phyloP scores from a whole-genome alignment of 345 rosid genomes.

The Aurinia saxatilis region DNA sequence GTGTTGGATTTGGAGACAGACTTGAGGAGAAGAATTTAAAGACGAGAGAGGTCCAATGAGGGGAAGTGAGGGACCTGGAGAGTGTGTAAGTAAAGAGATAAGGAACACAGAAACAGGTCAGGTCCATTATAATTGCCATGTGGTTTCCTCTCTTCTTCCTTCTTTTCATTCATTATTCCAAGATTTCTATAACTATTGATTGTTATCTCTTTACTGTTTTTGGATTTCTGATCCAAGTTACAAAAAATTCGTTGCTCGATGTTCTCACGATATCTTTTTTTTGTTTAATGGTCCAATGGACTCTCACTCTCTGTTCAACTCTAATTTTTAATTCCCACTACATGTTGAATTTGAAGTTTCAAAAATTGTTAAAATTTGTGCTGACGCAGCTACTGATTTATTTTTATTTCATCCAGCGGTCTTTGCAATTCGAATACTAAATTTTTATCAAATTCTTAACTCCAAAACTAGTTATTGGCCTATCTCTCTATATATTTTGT shows the following conservation, averaged over 20 bases:
- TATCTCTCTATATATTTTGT: no score
- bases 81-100: slow-evolving; percentile 30
- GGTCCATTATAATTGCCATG: slow-evolving; percentile 33
- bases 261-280: neutral
- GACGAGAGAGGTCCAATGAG: slow-evolving; percentile 23
- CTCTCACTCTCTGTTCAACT: slow-evolving; percentile 12
- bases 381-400: neutral
- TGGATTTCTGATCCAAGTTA: slow-evolving; percentile 19
- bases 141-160: neutral
- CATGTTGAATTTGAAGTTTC: slow-evolving; percentile 19
- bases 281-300: slow-evolving; percentile 13
- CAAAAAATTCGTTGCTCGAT: slow-evolving; percentile 24
- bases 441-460: no score
- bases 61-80: slow-evolving; percentile 6
- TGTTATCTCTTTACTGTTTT: neutral
- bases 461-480: no score
- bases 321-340: slow-evolving; percentile 1
- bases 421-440: no score
- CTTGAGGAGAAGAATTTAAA: neutral
- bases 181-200: neutral
- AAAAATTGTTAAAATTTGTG: neutral
- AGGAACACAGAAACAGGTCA: slow-evolving; percentile 23
- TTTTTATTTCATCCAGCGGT: neutral
- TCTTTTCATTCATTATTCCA: neutral
- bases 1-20: neutral